Evolutionary conservation across 2,329 filamentous ascomycete species (phyloP).

Genomic region (Plenodomus lindquistii): DNA sequence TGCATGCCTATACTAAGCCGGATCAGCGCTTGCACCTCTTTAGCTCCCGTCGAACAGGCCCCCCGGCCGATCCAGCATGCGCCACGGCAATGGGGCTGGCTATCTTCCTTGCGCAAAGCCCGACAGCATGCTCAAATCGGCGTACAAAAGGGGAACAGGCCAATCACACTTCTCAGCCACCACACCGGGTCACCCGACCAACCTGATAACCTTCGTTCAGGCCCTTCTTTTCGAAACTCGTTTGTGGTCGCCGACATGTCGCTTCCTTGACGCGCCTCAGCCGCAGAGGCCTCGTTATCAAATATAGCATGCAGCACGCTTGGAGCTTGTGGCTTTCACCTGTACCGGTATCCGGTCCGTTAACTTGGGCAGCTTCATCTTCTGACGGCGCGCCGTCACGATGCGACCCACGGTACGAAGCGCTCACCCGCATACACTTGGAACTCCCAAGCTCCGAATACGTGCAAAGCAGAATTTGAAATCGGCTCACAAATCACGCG

Average conservation of each 20-base stretch:
- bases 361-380: not conserved
- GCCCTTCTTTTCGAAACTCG: constrained; percentile 10
- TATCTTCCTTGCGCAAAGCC: constrained; percentile 12
- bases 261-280: not conserved
- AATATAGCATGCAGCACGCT: not conserved
- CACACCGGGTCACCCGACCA: constrained; percentile 1
- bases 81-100: constrained; percentile 19
- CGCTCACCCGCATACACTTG: not conserved
- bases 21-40: constrained; percentile 21
- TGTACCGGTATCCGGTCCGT: not conserved
- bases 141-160: constrained; percentile 5
- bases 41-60: constrained; percentile 22
- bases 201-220: not conserved
- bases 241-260: constrained; percentile 11
- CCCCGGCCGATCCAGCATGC: constrained; percentile 18
- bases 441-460: not conserved
- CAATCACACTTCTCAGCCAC: constrained; percentile 9
- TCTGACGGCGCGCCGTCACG: not conserved
- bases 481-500: not conserved
- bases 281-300: not conserved
- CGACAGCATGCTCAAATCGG: constrained; percentile 7
- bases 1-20: constrained; percentile 14
- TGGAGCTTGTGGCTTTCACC: not conserved
- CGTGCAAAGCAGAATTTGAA: not conserved
- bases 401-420: not conserved